Evolutionary conservation across 495 filamentous ascomycete species (phyloP).

Genomic region (Penicillium nucicola): DNA sequence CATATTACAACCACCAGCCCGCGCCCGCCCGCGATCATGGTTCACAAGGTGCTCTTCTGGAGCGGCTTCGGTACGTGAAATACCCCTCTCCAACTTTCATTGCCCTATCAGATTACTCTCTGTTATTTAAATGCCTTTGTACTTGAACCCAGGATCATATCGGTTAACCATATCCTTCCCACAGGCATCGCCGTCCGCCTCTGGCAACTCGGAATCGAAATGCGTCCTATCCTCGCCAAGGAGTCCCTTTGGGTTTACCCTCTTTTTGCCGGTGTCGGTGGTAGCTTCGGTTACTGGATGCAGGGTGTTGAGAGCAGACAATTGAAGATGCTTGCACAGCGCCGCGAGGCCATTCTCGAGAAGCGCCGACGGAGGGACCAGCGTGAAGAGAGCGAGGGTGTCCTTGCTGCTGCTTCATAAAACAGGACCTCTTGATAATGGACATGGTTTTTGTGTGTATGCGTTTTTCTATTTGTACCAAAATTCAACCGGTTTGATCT

Average conservation of each 20-base stretch:
- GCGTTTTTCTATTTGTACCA: conserved; percentile 33
- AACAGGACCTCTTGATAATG: conserved; percentile 5
- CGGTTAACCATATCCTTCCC: not conserved
- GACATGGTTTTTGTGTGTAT: conserved; percentile 25
- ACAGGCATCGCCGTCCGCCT: conserved; percentile 83
- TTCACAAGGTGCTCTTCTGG: conserved; percentile 93
- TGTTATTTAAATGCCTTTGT: not conserved
- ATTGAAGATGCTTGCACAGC: conserved; percentile 67
- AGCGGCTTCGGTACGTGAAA: conserved; percentile 80
- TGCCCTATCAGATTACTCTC: not conserved
- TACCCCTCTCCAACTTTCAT: not conserved
- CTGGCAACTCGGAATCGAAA: conserved; percentile 97
- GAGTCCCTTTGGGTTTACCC: conserved; percentile 87
- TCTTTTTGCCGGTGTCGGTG: conserved; percentile 77
- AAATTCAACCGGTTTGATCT: conserved; percentile 37
- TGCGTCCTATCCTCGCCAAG: conserved; percentile 85
- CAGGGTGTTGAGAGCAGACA: conserved; percentile 80
- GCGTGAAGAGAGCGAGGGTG: conserved; percentile 46
- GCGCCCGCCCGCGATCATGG: conserved; percentile 38
- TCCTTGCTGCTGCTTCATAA: conserved; percentile 42
- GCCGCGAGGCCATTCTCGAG: conserved; percentile 75
- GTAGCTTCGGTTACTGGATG: conserved; percentile 94
- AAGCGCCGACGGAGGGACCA: conserved; percentile 78
- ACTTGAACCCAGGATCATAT: not conserved
- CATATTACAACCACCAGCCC: conserved; percentile 13